Evolutionary conservation across 345 rosid genomes (phyloP).

Genomic region (Draba incana): DNA sequence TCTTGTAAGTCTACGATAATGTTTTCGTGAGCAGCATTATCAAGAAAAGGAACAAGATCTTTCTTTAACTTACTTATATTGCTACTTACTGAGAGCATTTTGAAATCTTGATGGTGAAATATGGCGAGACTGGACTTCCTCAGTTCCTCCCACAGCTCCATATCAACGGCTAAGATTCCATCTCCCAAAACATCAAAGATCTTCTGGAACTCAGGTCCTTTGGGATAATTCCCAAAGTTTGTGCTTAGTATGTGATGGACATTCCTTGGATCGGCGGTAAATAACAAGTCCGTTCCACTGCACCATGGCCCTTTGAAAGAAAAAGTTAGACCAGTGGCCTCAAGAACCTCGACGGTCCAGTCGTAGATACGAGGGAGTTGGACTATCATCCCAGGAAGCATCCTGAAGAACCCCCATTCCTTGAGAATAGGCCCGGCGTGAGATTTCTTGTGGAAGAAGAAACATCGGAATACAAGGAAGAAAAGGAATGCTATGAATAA

Average conservation of each 20-base stretch:
- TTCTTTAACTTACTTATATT: conserved; percentile 26
- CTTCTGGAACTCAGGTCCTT: conserved; percentile 30
- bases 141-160: conserved; percentile 25
- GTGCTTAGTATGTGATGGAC: conserved; percentile 7
- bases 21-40: background rate
- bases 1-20: conserved; percentile 23
- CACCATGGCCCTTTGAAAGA: conserved; percentile 14
- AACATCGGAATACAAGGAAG: conserved; percentile 4
- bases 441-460: conserved; percentile 25
- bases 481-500: conserved; percentile 6
- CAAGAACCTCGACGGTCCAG: background rate
- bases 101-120: conserved; percentile 20
- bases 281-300: background rate
- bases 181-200: conserved; percentile 32
- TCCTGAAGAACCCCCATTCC: conserved; percentile 29
- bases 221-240: conserved; percentile 29
- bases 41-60: conserved; percentile 22
- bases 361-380: background rate
- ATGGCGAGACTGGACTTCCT: conserved; percentile 23
- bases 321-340: conserved; percentile 11
- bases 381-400: conserved; percentile 16
- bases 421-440: background rate
- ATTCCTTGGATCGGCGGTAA: conserved; percentile 28
- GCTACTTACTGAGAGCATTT: conserved; percentile 2
- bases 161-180: conserved; percentile 15